Evolutionary conservation across 1,284 basidiomycete genomes (phyloP).

Genomic region (Amylostereum areolatum): DNA sequence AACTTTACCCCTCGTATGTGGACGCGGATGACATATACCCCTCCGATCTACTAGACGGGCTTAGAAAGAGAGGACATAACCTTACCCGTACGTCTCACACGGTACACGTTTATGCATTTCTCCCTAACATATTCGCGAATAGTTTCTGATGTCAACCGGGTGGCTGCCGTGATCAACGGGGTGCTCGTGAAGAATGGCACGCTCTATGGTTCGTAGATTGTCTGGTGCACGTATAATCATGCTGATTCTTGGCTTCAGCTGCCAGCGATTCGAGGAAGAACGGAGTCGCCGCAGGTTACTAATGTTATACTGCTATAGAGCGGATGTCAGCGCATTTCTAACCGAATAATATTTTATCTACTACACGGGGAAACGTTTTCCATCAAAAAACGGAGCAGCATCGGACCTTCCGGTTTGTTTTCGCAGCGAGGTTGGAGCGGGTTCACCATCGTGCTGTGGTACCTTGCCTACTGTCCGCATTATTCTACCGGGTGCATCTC

Average conservation of each 20-base stretch:
- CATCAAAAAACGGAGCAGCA: too few species aligned
- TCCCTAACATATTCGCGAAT: background rate
- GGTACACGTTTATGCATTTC: conserved; percentile 4
- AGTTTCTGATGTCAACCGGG: conserved; percentile 48
- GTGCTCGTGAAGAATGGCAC: conserved; percentile 49
- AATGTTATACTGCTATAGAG: conserved; percentile 10
- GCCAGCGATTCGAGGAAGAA: conserved; percentile 83
- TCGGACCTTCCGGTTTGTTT: too few species aligned
- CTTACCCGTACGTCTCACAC: conserved; percentile 45
- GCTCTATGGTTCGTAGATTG: conserved; percentile 47
- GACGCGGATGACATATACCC: conserved; percentile 65
- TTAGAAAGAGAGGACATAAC: conserved; percentile 66
- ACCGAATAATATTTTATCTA: too few species aligned
- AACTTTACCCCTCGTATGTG: conserved; percentile 68
- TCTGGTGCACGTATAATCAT: background rate
- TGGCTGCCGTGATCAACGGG: conserved; percentile 69
- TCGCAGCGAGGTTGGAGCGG: too few species aligned
- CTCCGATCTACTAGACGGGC: conserved; percentile 42
- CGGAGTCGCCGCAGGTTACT: conserved; percentile 78
- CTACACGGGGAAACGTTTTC: too few species aligned
- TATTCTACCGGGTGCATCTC: too few species aligned
- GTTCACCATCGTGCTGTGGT: too few species aligned
- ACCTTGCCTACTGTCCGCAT: too few species aligned
- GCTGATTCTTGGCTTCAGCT: conserved; percentile 35
- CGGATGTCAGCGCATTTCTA: background rate